Conservation (phyloP, 192 early-diverging fungal genomes). For the Diversispora eburnea region DNA sequence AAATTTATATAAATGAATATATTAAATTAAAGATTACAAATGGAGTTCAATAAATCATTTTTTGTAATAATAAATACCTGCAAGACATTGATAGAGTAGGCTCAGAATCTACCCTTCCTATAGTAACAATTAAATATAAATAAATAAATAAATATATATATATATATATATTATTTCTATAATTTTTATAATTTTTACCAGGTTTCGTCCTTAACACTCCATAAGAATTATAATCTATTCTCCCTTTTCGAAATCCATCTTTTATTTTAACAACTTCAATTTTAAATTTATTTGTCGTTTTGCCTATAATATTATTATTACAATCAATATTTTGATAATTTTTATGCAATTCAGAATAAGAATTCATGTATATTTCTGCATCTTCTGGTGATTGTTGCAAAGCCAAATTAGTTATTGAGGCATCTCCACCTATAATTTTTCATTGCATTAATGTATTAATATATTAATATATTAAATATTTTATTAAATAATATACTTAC, state of each 20-base stretch:
- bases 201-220: constrained; percentile 77
- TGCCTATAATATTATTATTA: neutral
- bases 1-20: neutral
- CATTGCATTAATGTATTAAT: neutral
- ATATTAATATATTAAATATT: neutral
- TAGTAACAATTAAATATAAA: constrained; percentile 5
- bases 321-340: neutral
- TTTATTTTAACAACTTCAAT: neutral
- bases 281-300: neutral
- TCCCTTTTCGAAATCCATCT: constrained; percentile 53
- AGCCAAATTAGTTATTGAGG: constrained; percentile 60
- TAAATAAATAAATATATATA: neutral
- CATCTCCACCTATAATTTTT: constrained; percentile 64
- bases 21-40: neutral
- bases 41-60: neutral
- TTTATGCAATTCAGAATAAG: neutral
- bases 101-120: constrained; percentile 67
- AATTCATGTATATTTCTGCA: neutral
- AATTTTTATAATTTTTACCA: constrained; percentile 31
- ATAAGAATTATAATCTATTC: constrained; percentile 51
- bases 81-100: constrained; percentile 72
- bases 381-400: constrained; percentile 9
- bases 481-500: constrained; percentile 38
- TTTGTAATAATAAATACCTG: constrained; percentile 38
- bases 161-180: neutral